Percentiles rank a stretch among this genome's conserved stretches.
phyloP scores from a whole-genome alignment of 768 basidiomycete genomes.

The Termitomyces sp. region DNA sequence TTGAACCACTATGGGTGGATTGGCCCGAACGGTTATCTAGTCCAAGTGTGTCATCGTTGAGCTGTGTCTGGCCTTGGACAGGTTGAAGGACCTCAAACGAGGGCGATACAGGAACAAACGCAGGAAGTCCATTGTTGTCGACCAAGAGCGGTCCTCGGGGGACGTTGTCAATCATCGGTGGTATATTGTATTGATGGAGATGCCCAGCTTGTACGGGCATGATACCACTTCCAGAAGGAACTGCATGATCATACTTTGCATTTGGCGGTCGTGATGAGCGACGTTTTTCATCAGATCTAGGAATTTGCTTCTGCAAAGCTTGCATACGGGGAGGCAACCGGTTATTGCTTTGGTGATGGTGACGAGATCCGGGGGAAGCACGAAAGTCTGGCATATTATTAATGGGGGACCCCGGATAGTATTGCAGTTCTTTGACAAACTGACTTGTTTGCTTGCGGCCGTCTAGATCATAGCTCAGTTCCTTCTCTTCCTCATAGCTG shows the following conservation, averaged over 20 bases:
- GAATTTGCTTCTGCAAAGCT: constrained; percentile 14
- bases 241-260: background rate
- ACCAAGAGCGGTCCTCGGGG: constrained; percentile 6
- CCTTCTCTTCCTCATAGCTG: background rate
- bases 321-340: constrained; percentile 17
- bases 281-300: constrained; percentile 11
- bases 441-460: background rate
- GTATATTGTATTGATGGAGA: constrained; percentile 1
- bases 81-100: background rate
- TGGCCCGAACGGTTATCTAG: constrained; percentile 5
- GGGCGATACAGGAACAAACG: constrained; percentile 3
- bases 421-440: background rate
- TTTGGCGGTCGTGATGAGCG: constrained; percentile 7
- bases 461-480: background rate
- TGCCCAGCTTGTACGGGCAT: background rate
- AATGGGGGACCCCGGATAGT: background rate
- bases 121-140: constrained; percentile 9
- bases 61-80: background rate
- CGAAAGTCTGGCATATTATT: constrained; percentile 8
- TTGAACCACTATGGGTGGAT: constrained; percentile 11
- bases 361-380: constrained; percentile 6
- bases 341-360: constrained; percentile 6
- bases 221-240: background rate
- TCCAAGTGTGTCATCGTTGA: background rate
- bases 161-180: constrained; percentile 7